Evolutionary conservation across 2,329 filamentous ascomycete genomes (phyloP), one percentile per base, ranked within the genome.

Genomic region (Alternaria panax): DNA sequence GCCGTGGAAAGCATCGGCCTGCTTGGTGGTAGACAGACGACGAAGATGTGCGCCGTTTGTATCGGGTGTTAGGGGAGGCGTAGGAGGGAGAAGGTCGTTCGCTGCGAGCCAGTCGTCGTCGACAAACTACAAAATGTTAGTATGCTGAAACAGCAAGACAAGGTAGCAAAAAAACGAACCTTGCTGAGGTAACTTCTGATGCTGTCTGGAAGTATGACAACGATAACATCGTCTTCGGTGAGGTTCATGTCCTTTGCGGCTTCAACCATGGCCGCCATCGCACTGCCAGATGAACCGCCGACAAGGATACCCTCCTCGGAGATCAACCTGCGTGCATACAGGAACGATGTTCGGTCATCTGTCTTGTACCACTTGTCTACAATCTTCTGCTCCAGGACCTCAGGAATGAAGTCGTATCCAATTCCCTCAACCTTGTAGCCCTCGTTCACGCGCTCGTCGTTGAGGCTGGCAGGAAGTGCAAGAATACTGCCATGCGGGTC

Each of bases 331-430:
- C 96, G 86, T n/a, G 95, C 92, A 74, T 92, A 93, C 76, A 88
- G 85, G 81, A 99, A 99, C 2, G 93, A 93, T 76, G 97, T 91
- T 62, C 87, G 86, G 75, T 99, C 95, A 62, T 94, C 92, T 4
- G 95, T 99, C 87, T 99, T 99, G 83, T 97, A 98, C 95, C 95
- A 99, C 75, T 90, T 91, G 78, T 97, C 92, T 28, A 99, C 91
- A 5, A 86, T 78, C 27, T 88, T 80, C 73, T 90, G 92, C 67
- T 95, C 89, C 55, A 99, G 84, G 5, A 99, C 96, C 24, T 98
- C 92, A 7, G 96, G 95, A 60, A 99, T 91, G 78, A 99, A 99
- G 78, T 99, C 95, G 78, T 99, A 99, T 20, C 95, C 95, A 72
- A 99, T 99, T 42, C 95, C 95, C 82, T 99, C 95, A 1, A 99